Evolutionary conservation across 2,329 filamentous ascomycete genomes (phyloP), one percentile per base, ranked within the genome.

Genomic region (Arachnomyces sp.): DNA sequence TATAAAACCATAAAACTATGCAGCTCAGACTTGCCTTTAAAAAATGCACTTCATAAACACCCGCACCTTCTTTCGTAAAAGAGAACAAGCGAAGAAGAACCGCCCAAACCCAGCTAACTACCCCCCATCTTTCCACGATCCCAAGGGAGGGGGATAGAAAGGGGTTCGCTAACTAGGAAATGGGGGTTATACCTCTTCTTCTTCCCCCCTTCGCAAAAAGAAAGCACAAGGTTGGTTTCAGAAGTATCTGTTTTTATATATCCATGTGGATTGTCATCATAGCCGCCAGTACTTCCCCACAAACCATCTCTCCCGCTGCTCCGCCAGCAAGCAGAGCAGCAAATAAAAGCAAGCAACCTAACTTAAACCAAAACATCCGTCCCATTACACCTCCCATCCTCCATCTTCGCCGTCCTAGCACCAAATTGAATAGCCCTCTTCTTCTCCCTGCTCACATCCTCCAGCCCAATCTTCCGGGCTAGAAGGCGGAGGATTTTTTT

Each of bases 351-450:
- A n/a, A n/a, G n/a, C n/a, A n/a, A n/a, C n/a, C n/a, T n/a, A n/a
- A n/a, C n/a, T n/a, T n/a, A n/a, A n/a, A n/a, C n/a, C n/a, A 25
- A 9, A 5, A 25, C 21, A 25, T 25, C 21, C 21, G 5, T 9
- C 5, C 21, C 21, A 25, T 25, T 87, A 1, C 84, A 84, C 53
- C 83, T 87, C 9, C 75, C 75, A 53, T 55, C 64, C 56, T 87
- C 81, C 80, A 90, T 89, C 67, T 89, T 92, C 11, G 86, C 86
- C 3, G 85, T 89, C 50, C 84, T 72, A 3, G 86, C 79, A 11
- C 86, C 86, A 55, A 92, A 92, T 62, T 92, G 86, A 43, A 89
- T 88, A 13, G 90, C 90, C 55, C 89, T 74, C 66, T 98, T 98
- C 73, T 92, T 95, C 63, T 96, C 89, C n/a, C 67, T 67, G 3